Conservation (phyloP, 1,284 basidiomycete genomes). For the Anthracocystis setariae region DNA sequence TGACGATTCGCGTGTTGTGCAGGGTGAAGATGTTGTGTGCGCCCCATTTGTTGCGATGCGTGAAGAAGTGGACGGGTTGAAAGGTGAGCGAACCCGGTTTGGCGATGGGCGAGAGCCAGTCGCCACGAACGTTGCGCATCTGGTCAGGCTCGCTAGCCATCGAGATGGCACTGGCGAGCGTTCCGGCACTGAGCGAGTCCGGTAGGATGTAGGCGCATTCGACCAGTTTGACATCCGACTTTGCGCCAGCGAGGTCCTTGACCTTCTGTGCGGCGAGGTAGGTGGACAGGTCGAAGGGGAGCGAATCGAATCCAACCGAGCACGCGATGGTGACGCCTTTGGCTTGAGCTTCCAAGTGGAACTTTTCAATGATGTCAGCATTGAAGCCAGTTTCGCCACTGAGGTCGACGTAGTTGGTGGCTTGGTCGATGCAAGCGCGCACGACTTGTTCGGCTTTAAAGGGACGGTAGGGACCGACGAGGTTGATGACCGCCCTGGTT, state of each 20-base stretch:
- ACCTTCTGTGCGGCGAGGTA: conserved; percentile 73
- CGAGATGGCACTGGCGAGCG: conserved; percentile 73
- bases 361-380: conserved; percentile 72
- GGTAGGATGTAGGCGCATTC: conserved; percentile 69
- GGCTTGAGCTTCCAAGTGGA: conserved; percentile 76
- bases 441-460: conserved; percentile 60
- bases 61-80: conserved; percentile 71
- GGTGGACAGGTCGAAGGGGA: conserved; percentile 73
- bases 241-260: conserved; percentile 69
- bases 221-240: conserved; percentile 43
- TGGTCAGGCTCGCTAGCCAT: conserved; percentile 49
- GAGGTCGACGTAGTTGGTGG: conserved; percentile 76
- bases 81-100: conserved; percentile 68
- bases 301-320: conserved; percentile 77
- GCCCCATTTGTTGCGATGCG: conserved; percentile 72
- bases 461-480: conserved; percentile 55
- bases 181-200: conserved; percentile 77
- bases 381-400: conserved; percentile 71
- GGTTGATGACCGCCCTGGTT: conserved; percentile 51
- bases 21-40: conserved; percentile 75
- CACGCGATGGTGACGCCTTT: conserved; percentile 77
- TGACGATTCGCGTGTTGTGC: conserved; percentile 77
- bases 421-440: conserved; percentile 72
- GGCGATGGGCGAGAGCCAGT: conserved; percentile 29
- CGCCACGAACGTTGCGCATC: conserved; percentile 26